These are phyloP conservation scores for Aegilops tauschii DNA, from an alignment of 176 grass and related monocot genomes.

Conservation along the genomic window DNA sequence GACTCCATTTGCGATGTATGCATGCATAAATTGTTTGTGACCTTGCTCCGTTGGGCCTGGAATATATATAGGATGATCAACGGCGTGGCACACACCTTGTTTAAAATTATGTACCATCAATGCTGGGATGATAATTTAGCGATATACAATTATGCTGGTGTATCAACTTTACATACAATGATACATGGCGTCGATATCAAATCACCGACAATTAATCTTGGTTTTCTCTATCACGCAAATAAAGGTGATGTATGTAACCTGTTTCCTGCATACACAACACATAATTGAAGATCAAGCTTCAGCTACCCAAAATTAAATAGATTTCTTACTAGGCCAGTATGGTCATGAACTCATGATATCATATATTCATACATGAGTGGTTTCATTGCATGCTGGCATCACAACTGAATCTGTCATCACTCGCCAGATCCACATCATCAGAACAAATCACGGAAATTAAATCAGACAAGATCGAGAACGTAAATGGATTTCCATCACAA, in stretches of 20 bases:
- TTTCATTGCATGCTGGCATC: neutral
- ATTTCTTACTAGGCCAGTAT: too few relatives aligned
- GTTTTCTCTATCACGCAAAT: neutral
- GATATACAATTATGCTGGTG: neutral
- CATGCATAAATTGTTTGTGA: neutral
- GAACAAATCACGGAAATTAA: neutral
- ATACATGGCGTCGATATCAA: neutral
- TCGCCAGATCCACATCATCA: neutral
- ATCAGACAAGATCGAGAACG: neutral
- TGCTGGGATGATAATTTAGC: neutral
- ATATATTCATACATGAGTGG: too few relatives aligned
- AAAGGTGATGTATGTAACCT: neutral
- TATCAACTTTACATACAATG: neutral
- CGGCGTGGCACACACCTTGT: neutral
- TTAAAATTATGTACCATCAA: neutral
- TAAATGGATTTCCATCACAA: neutral
- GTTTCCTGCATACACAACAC: neutral
- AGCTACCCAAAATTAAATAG: too few relatives aligned
- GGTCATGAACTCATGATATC: too few relatives aligned
- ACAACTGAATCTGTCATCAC: neutral
- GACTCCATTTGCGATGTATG: neutral
- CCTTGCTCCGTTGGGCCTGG: too few relatives aligned
- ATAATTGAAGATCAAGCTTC: neutral
- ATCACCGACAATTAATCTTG: neutral
- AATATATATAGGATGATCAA: neutral